Evolutionary conservation across 129 eudicot species (phyloP).

Genomic region (Saussurea involucrata): DNA sequence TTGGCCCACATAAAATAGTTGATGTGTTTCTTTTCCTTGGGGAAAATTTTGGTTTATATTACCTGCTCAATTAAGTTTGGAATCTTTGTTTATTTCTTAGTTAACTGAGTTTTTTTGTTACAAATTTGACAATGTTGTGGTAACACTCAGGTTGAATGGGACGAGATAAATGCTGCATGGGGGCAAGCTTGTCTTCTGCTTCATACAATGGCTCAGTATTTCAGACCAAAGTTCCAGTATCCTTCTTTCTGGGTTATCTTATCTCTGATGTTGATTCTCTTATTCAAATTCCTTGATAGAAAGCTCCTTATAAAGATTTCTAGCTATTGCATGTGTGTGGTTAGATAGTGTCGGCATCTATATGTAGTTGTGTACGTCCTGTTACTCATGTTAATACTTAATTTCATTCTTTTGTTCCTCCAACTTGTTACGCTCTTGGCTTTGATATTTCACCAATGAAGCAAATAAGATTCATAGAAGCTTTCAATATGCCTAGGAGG

Average conservation of each 20-base stretch:
- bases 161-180: slow-evolving; percentile 99
- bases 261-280: not conserved
- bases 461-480: not conserved
- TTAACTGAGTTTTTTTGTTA: slow-evolving; percentile 6
- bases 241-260: slow-evolving; percentile 34
- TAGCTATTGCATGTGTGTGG: too few relatives aligned
- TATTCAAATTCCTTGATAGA: not conserved
- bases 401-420: not conserved
- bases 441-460: not conserved
- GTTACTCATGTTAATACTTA: not conserved
- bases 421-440: not conserved
- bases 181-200: slow-evolving; percentile 98
- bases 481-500: not conserved
- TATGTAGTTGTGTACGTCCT: not conserved
- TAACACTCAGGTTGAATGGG: slow-evolving; percentile 76
- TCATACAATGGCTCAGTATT: slow-evolving; percentile 94
- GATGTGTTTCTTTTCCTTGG: not conserved
- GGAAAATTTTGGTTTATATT: not conserved
- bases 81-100: not conserved
- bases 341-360: not conserved
- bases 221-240: slow-evolving; percentile 87
- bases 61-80: not conserved
- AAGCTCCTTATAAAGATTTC: not conserved
- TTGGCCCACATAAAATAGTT: not conserved
- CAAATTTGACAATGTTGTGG: slow-evolving; percentile 11